A percentile compares a stretch with the other conserved stretches of the same genome.
phyloP scores from a whole-genome alignment of 495 filamentous ascomycete species.

The Talaromyces trachyspermus region DNA sequence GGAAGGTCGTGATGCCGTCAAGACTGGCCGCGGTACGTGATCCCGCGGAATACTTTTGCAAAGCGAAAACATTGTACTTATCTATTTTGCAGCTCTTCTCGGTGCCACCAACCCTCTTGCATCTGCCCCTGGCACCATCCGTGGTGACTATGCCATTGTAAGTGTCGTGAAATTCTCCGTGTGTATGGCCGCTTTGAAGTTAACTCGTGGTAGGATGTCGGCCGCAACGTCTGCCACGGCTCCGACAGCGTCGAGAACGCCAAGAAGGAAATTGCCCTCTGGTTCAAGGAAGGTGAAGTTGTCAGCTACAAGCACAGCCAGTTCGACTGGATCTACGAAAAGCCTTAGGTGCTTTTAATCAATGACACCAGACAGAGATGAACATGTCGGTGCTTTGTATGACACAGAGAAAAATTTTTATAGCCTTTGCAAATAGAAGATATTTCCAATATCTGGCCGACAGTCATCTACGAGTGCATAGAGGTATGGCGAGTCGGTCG shows the following conservation, averaged over 20 bases:
- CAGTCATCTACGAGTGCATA: too few species aligned
- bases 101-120: constrained; percentile 97
- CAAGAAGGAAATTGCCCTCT: constrained; percentile 98
- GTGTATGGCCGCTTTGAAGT: neutral
- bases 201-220: constrained; percentile 57
- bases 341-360: constrained; percentile 37
- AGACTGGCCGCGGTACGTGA: constrained; percentile 81
- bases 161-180: too few species aligned
- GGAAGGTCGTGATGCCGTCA: constrained; percentile 95
- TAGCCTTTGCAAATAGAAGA: constrained; percentile 22
- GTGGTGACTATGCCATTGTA: constrained; percentile 73
- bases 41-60: neutral
- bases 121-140: constrained; percentile 92
- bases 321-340: constrained; percentile 95
- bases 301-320: constrained; percentile 70
- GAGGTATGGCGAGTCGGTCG: too few species aligned
- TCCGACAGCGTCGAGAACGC: constrained; percentile 97
- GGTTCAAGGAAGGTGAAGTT: constrained; percentile 85
- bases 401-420: constrained; percentile 16
- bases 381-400: constrained; percentile 17
- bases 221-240: constrained; percentile 99
- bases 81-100: constrained; percentile 56
- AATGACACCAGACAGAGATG: neutral
- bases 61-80: constrained; percentile 4
- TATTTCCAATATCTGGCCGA: constrained; percentile 7